Evolutionary conservation across 352 stramenopile genomes (phyloP).

Genomic region (Thraustotheca clavata): DNA sequence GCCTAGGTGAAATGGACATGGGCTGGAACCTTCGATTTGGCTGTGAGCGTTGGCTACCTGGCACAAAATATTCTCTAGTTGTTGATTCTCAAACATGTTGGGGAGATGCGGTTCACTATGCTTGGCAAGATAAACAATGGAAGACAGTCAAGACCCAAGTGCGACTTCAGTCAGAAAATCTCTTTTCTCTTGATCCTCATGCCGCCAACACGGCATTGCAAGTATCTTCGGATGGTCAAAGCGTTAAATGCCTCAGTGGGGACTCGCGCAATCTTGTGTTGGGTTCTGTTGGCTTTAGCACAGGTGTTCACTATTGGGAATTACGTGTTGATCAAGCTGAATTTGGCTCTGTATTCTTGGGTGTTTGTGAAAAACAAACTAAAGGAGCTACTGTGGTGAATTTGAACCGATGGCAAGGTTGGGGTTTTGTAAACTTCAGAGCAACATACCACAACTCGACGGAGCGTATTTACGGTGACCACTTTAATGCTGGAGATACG

Average conservation of each 20-base stretch:
- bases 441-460: slow-evolving; percentile 91
- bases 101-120: slow-evolving; percentile 5
- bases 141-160: slow-evolving; percentile 59
- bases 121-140: slow-evolving; percentile 30
- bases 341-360: slow-evolving; percentile 97
- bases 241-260: slow-evolving; percentile 72
- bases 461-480: slow-evolving; percentile 84
- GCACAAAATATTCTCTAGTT: slow-evolving; percentile 68
- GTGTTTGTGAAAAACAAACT: slow-evolving; percentile 85
- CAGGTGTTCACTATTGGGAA: slow-evolving; percentile 97
- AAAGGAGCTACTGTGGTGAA: slow-evolving; percentile 11
- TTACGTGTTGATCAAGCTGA: slow-evolving; percentile 95
- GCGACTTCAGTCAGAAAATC: slow-evolving; percentile 47
- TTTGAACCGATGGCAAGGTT: slow-evolving; percentile 87
- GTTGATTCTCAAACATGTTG: slow-evolving; percentile 6
- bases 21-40: slow-evolving; percentile 83
- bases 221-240: slow-evolving; percentile 66
- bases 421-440: slow-evolving; percentile 97
- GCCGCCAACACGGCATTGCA: slow-evolving; percentile 70
- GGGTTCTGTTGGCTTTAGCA: slow-evolving; percentile 77
- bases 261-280: slow-evolving; percentile 81
- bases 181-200: slow-evolving; percentile 83
- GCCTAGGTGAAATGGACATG: slow-evolving; percentile 59
- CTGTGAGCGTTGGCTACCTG: slow-evolving; percentile 77
- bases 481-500: slow-evolving; percentile 93